Percentiles rank a stretch among this genome's conserved stretches.
Conservation (phyloP, 805 yeast genomes). For the Myxozyma vanderwaltii region DNA sequence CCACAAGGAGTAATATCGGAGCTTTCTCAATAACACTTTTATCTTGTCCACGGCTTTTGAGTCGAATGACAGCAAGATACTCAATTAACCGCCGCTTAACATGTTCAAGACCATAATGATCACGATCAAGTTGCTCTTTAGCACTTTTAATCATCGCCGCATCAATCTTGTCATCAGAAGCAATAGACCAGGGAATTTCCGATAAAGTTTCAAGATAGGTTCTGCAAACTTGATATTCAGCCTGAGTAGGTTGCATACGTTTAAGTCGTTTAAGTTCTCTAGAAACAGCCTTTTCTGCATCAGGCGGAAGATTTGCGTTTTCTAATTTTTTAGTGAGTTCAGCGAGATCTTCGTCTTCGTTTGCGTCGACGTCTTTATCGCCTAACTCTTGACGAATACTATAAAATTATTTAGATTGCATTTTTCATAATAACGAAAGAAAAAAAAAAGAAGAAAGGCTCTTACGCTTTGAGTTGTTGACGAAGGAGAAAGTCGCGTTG, state of each 20-base stretch:
- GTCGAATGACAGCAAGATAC: constrained; percentile 74
- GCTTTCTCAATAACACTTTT: constrained; percentile 43
- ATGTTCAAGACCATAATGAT: constrained; percentile 73
- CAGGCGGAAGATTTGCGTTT: constrained; percentile 19
- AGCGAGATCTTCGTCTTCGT: constrained; percentile 44
- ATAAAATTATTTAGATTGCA: background rate
- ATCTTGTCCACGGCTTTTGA: constrained; percentile 44
- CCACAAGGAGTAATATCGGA: constrained; percentile 79
- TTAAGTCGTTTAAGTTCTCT: constrained; percentile 45
- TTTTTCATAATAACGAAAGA: background rate
- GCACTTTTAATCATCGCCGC: constrained; percentile 53
- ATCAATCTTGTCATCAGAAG: constrained; percentile 37
- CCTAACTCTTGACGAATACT: constrained; percentile 36
- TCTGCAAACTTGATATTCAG: constrained; percentile 48
- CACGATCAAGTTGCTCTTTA: constrained; percentile 61
- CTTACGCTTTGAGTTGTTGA: constrained; percentile 33
- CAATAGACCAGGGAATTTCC: constrained; percentile 46
- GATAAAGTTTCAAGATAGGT: constrained; percentile 47
- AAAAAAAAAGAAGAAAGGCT: background rate
- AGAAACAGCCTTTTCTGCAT: constrained; percentile 42
- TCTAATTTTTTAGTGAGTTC: constrained; percentile 39
- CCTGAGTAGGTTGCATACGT: constrained; percentile 47
- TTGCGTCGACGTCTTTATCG: constrained; percentile 37
- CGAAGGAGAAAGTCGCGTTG: constrained; percentile 39
- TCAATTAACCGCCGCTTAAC: constrained; percentile 77